Evolutionary conservation across 768 basidiomycete genomes (phyloP).

Genomic region (Tremella mesenterica): DNA sequence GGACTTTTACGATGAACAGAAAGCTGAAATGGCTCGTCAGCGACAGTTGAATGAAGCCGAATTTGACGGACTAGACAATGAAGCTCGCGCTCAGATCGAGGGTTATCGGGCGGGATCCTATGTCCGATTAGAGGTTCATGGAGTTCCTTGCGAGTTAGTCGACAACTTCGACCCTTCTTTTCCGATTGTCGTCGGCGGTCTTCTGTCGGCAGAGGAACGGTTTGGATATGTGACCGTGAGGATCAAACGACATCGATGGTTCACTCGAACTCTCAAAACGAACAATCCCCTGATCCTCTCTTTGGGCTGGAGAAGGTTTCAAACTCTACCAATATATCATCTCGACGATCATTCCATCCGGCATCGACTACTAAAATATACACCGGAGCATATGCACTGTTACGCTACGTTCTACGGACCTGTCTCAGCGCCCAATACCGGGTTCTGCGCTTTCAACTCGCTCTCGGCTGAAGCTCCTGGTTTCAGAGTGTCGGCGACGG

Average conservation of each 20-base stretch:
- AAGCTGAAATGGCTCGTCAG: constrained; percentile 81
- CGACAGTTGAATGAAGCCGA: constrained; percentile 73
- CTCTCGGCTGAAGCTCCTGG: constrained; percentile 58
- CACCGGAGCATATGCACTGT: constrained; percentile 99
- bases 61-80: constrained; percentile 68
- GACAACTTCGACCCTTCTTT: constrained; percentile 85
- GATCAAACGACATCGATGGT: constrained; percentile 95
- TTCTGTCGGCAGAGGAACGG: constrained; percentile 78
- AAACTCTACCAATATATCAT: constrained; percentile 87
- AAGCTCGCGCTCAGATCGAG: constrained; percentile 73
- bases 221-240: constrained; percentile 92
- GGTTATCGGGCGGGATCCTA: constrained; percentile 85
- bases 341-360: constrained; percentile 96
- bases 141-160: constrained; percentile 83
- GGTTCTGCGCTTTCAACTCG: constrained; percentile 94
- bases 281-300: constrained; percentile 95
- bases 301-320: constrained; percentile 96
- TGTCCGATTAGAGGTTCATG: constrained; percentile 76
- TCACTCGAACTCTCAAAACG: constrained; percentile 78
- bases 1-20: constrained; percentile 85
- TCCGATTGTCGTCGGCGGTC: constrained; percentile 85
- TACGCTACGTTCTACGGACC: constrained; percentile 97
- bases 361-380: constrained; percentile 99
- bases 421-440: constrained; percentile 80
- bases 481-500: constrained; percentile 86